Evolutionary conservation across 108 stramenopile genomes (phyloP), one percentile per base, ranked within the genome.

Genomic region (Schizochytrium sp.): DNA sequence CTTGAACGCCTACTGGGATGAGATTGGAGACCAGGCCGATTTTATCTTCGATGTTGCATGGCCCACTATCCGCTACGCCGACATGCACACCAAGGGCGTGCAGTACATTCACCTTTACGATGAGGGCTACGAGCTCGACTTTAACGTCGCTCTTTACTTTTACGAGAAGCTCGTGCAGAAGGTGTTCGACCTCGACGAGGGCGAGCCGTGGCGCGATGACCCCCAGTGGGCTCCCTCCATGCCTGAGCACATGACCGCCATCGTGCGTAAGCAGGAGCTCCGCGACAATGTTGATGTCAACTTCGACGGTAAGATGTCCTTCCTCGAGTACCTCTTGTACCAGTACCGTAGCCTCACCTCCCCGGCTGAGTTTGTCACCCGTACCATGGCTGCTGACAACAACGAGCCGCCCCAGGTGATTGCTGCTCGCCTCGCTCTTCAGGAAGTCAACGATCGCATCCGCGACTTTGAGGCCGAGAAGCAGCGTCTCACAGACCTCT

Each of bases 271-370:
- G 60, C 59, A 45, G 40, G 87, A 88, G 87, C 41, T 88, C 28
- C 57, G 87, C 59, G 87, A 88, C 12, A 88, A 88, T 57, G 87
- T 88, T 38, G 87, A 88, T 45, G 87, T 88, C 87, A 88, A 88
- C 60, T 88, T 88, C 61, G 87, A 88, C 60, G 87, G 87, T 44
- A 38, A 60, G 42, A 38, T 88, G 13, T 58, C 59, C 60, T 88
- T 88, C 60, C 41, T 88, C 44, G 87, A 88, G 87, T 88, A 88
- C 87, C 60, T 88, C 15, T 40, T 83, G 76, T 83, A 83, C 76
- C 76, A 83, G 76, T 83, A 83, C 76, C 76, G 76, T 3, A 53
- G 55, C 28, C 53, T 38, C 3, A 53, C 76, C 50, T 44, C 40
- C 64, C 76, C 76, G 15, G 76, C 76, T 38, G 76, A 83, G 76